Evolutionary conservation across 257 asterid species (phyloP).

Genomic region (Leptodermis oblonga): DNA sequence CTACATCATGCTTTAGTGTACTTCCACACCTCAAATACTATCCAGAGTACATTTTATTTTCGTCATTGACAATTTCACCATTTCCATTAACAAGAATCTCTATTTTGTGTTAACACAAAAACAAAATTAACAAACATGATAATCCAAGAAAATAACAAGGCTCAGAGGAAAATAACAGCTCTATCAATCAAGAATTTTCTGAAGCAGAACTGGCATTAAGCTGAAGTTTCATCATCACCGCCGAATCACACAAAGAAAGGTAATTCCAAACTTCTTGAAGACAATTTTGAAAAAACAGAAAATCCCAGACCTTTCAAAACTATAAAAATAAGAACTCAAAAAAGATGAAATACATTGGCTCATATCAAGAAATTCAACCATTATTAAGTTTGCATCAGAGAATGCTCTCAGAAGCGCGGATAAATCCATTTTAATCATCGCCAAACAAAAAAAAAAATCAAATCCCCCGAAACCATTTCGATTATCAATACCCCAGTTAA

Average conservation of each 20-base stretch:
- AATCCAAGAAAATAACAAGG: neutral
- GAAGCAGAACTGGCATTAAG: constrained; percentile 99
- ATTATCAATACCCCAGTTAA: neutral
- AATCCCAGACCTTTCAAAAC: too few relatives aligned
- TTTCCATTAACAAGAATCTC: too few relatives aligned
- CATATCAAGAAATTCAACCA: constrained; percentile 94
- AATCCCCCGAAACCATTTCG: neutral
- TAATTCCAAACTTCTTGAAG: neutral
- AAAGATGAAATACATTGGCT: constrained; percentile 27
- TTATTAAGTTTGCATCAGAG: constrained; percentile 48
- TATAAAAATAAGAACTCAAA: too few relatives aligned
- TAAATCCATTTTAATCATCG: constrained; percentile 49
- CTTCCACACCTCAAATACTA: neutral
- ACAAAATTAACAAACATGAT: neutral
- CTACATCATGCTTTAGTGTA: neutral
- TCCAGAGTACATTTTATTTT: neutral
- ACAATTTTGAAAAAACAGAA: too few relatives aligned
- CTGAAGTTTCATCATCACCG: too few relatives aligned
- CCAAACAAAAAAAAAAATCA: too few relatives aligned
- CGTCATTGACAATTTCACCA: neutral
- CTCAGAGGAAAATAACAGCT: constrained; percentile 71
- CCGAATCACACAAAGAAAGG: too few relatives aligned
- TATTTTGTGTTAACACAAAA: too few relatives aligned
- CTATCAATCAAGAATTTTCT: constrained; percentile 85
- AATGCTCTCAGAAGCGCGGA: constrained; percentile 83